phyloP scores from a whole-genome alignment of 2,329 filamentous ascomycete species.

The Ascochyta fabae region DNA sequence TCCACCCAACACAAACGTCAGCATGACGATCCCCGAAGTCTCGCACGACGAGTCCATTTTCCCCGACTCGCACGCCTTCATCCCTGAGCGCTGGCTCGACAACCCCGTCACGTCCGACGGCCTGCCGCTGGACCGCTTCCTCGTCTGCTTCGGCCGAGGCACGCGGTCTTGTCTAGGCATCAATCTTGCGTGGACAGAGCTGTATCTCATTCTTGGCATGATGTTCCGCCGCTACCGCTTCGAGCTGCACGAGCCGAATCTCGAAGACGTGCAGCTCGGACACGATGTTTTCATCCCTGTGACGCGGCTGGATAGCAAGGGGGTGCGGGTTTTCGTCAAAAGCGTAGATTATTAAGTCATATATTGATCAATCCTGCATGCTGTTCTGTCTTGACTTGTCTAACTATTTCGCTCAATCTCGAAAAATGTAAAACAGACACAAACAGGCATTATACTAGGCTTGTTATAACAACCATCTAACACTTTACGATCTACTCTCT shows the following conservation, averaged over 20 bases:
- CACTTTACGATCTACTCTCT: no score
- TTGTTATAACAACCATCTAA: no score
- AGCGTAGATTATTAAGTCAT: slow-evolving; percentile 7
- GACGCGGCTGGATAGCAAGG: slow-evolving; percentile 41
- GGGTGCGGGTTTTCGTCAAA: slow-evolving; percentile 42
- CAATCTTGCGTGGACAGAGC: slow-evolving; percentile 45
- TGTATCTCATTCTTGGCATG: slow-evolving; percentile 43
- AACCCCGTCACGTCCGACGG: slow-evolving; percentile 37
- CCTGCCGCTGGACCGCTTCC: slow-evolving; percentile 48
- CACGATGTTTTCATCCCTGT: slow-evolving; percentile 51
- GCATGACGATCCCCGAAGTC: slow-evolving; percentile 48
- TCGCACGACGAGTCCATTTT: slow-evolving; percentile 48
- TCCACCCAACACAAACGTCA: slow-evolving; percentile 45
- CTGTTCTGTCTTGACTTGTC: no score
- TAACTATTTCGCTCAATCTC: no score
- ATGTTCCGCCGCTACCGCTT: slow-evolving; percentile 44
- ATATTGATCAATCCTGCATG: no score
- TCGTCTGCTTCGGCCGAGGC: slow-evolving; percentile 52
- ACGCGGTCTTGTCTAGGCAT: slow-evolving; percentile 53
- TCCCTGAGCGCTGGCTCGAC: slow-evolving; percentile 52
- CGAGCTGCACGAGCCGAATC: slow-evolving; percentile 38
- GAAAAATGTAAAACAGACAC: no score
- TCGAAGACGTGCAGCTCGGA: slow-evolving; percentile 41
- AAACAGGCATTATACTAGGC: no score
- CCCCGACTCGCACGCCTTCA: slow-evolving; percentile 42